Conservation (phyloP, 768 basidiomycete species). For the Naematelia aurantialba region DNA sequence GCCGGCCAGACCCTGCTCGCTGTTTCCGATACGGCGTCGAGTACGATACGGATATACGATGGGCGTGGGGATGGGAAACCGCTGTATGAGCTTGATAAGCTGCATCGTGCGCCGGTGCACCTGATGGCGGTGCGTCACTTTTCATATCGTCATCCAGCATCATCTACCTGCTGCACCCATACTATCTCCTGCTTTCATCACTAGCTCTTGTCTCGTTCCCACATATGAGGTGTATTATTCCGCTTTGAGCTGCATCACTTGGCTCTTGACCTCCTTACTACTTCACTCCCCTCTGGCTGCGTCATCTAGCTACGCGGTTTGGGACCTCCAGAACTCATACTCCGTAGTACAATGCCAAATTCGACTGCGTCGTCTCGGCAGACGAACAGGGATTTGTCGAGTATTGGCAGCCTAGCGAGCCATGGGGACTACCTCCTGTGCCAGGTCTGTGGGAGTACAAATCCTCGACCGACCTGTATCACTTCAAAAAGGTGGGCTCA, state of each 20-base stretch:
- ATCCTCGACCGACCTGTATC: constrained; percentile 86
- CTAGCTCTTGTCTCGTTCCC: too few species aligned
- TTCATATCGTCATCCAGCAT: neutral
- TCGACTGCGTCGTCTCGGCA: constrained; percentile 86
- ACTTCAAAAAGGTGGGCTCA: constrained; percentile 84
- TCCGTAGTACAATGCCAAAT: constrained; percentile 77
- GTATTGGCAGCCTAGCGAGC: constrained; percentile 89
- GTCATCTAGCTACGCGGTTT: too few species aligned
- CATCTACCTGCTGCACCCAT: neutral
- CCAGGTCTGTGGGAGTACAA: constrained; percentile 85
- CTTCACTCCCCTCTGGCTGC: too few species aligned
- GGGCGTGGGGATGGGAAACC: constrained; percentile 79
- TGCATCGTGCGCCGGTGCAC: constrained; percentile 87
- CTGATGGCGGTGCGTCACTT: constrained; percentile 69
- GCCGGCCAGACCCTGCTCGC: constrained; percentile 84
- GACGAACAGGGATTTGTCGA: constrained; percentile 94
- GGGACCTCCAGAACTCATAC: neutral
- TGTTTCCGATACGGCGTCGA: constrained; percentile 75
- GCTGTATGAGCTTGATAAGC: constrained; percentile 66
- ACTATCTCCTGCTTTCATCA: too few species aligned
- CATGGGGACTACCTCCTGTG: constrained; percentile 76
- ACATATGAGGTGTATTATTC: too few species aligned
- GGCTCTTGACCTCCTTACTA: too few species aligned
- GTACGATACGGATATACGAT: constrained; percentile 83
- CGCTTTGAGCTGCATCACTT: too few species aligned